Percentiles rank a stretch among this genome's conserved stretches.
Conservation (phyloP, 1,284 basidiomycete genomes). For the Pholiota adiposa region DNA sequence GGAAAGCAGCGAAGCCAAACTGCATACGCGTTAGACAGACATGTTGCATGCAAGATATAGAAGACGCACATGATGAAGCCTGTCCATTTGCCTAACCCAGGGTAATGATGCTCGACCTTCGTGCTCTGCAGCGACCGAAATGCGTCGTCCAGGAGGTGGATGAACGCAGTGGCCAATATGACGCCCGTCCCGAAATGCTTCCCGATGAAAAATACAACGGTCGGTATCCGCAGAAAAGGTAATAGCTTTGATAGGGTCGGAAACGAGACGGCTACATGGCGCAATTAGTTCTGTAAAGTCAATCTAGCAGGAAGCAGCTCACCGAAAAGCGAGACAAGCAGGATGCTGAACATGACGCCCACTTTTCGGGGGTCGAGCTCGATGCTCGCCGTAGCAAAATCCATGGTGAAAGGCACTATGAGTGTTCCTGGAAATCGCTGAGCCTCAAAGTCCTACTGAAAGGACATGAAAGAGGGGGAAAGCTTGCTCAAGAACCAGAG, state of each 20-base stretch:
- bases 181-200: conserved; percentile 86
- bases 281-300: background rate
- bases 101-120: conserved; percentile 47
- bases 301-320: conserved; percentile 9
- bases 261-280: conserved; percentile 64
- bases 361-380: conserved; percentile 15
- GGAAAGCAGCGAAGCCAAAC: conserved; percentile 61
- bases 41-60: background rate
- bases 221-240: conserved; percentile 60
- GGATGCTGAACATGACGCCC: conserved; percentile 43
- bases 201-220: conserved; percentile 73
- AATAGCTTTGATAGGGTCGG: conserved; percentile 63
- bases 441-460: background rate
- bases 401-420: background rate
- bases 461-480: background rate
- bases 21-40: conserved; percentile 28
- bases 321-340: conserved; percentile 49
- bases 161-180: conserved; percentile 79
- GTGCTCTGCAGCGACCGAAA: conserved; percentile 61
- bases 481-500: background rate
- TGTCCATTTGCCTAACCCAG: conserved; percentile 56
- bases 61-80: conserved; percentile 72
- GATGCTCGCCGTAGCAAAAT: background rate
- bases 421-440: background rate
- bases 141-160: conserved; percentile 76